Evolutionary conservation across 1,284 basidiomycete species (phyloP), one percentile per base, ranked within the genome.

Genomic region (Crucibulum cyathiforme): DNA sequence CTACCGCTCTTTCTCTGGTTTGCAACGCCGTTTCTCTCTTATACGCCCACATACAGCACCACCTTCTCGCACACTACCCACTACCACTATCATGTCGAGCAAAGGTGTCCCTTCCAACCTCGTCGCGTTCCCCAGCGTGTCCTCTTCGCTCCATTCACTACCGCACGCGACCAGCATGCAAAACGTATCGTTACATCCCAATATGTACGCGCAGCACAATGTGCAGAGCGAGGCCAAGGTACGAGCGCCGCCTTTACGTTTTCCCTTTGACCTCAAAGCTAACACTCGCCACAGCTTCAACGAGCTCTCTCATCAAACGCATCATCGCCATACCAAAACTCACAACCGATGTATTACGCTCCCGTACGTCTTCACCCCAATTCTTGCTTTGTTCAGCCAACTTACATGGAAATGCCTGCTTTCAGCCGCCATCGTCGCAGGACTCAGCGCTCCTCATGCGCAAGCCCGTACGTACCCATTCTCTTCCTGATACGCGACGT

Each of bases 151-250:
- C 58, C 86, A 88, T 51, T 80, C 83, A 0, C 81, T 92, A 31
- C 90, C 90, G 0, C 84, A 89, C 64, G 90, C 89, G 3, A 89
- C 85, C 66, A 88, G 82, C 76, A 79, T 92, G 55, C 82, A 85
- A 64, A 81, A 80, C 64, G 81, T 92, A 36, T 76, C 85, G 0
- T 75, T 92, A 1, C 90, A 92, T 74, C 85, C 83, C 1, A 83
- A 82, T 72, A 89, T 88, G 85, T 88, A 89, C 63, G 83, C 86
- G 1, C 82, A 85, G 56, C 82, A 85, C 45, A 84, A 85, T 37
- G 84, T 86, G 17, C 86, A 90, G 73, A 90, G 89, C 66, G 86
- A 91, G 74, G 90, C 88, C 45, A 90, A 92, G 84, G 90, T 90
- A 58, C 31, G 47, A 13, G 17, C 47, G 12, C 63, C 77, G 47